Evolutionary conservation across 257 asterid genomes (phyloP).

Genomic region (Gentiana straminea): DNA sequence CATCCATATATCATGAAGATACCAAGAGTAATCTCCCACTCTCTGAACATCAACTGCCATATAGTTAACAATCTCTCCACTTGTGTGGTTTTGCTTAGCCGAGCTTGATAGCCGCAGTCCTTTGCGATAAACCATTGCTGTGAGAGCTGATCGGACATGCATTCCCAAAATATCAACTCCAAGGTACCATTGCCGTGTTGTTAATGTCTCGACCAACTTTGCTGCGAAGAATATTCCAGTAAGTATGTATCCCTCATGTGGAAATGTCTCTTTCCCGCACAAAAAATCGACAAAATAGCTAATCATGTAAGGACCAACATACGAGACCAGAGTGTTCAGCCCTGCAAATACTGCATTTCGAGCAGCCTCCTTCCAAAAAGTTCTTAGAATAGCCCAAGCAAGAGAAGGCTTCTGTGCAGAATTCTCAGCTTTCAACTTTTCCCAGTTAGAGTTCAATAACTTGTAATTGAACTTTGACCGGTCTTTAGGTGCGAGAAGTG

Average conservation of each 20-base stretch:
- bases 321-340: conserved; percentile 63
- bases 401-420: conserved; percentile 55
- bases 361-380: conserved; percentile 88
- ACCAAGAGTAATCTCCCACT: conserved; percentile 76
- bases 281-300: conserved; percentile 83
- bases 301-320: conserved; percentile 82
- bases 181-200: conserved; percentile 87
- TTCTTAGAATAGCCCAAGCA: conserved; percentile 78
- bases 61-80: conserved; percentile 62
- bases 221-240: conserved; percentile 69
- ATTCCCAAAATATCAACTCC: conserved; percentile 89
- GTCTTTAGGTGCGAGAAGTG: conserved; percentile 70
- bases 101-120: conserved; percentile 63
- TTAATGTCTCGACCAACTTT: conserved; percentile 63
- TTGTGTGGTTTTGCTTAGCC: conserved; percentile 57
- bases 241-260: conserved; percentile 70
- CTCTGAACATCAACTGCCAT: conserved; percentile 84
- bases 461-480: conserved; percentile 84
- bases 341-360: conserved; percentile 77
- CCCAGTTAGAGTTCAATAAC: conserved; percentile 72
- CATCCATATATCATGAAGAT: conserved; percentile 72
- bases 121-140: conserved; percentile 83
- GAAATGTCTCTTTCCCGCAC: conserved; percentile 51
- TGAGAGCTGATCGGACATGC: conserved; percentile 89
- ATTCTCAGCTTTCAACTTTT: conserved; percentile 54